Evolutionary conservation across 2,329 filamentous ascomycete genomes (phyloP).

Genomic region (Dendrostoma leiphaemia): DNA sequence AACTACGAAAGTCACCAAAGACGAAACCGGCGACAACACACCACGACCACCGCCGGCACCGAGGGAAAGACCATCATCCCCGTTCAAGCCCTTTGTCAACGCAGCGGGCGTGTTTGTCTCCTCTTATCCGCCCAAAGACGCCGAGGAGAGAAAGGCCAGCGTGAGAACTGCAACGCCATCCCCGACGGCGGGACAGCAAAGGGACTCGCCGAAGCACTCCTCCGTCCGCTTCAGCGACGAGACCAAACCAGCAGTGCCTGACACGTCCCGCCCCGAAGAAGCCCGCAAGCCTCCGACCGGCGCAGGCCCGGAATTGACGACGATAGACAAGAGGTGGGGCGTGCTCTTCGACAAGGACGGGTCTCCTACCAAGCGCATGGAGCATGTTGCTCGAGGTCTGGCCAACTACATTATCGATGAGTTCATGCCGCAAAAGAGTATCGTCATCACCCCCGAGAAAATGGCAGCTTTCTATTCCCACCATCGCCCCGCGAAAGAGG

Average conservation of each 20-base stretch:
- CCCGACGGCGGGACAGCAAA: conserved; percentile 2
- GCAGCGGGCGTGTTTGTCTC: neutral
- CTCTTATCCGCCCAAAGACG: conserved; percentile 4
- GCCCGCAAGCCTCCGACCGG: neutral
- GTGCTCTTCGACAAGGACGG: conserved; percentile 68
- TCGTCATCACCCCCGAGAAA: conserved; percentile 75
- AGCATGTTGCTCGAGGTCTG: conserved; percentile 70
- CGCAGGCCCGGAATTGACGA: conserved; percentile 45
- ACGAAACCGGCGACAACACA: conserved; percentile 1
- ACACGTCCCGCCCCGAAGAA: conserved; percentile 1
- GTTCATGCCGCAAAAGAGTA: conserved; percentile 62
- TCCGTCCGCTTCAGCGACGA: conserved; percentile 18
- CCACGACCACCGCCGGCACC: neutral
- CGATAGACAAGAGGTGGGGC: conserved; percentile 74
- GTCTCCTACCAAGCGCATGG: conserved; percentile 64
- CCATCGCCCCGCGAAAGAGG: conserved; percentile 62
- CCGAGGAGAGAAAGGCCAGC: conserved; percentile 1
- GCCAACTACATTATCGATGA: conserved; percentile 72
- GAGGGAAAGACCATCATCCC: conserved; percentile 1
- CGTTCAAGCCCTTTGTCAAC: neutral
- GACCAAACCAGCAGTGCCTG: conserved; percentile 11
- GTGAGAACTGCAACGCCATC: neutral
- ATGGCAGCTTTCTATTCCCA: conserved; percentile 71
- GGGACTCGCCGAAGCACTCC: neutral
- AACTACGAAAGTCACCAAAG: neutral